Evolutionary conservation across 768 basidiomycete genomes (phyloP), one percentile per base, ranked within the genome.

Genomic region (Candolleomyces aberdarensis): DNA sequence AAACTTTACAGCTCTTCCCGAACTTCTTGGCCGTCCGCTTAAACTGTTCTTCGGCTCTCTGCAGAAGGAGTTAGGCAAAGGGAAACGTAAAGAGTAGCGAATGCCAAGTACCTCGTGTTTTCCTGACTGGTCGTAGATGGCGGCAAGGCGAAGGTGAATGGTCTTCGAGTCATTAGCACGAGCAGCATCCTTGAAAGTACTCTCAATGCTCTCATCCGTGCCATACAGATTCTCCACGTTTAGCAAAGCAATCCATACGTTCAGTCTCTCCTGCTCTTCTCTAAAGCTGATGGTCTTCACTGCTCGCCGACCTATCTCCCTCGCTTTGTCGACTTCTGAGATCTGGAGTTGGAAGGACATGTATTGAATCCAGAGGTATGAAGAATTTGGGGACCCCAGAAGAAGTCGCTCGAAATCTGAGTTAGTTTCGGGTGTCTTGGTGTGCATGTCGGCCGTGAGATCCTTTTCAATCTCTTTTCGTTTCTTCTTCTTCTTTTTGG

Each of bases 341-440:
- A 99, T 83, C 65, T 94, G 94, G 11, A 98, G 80, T 68, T 96
- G 94, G 85, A 98, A 96, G 9, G 97, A 96, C 94, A 99, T 98
- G 73, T 95, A 99, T 72, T 98, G 96, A 61, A 99, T 88, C 97
- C 97, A 99, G 39, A 98, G 82, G 75, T 91, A 97, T 0, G 97
- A 98, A 7, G 96, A 98, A 71, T 97, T 94, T 1, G 97, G 96
- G 0, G 96, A 95, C 31, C 93, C 92, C 43, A 98, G 81, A 50
- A 99, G 83, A 40, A 92, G 76, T 13, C 97, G 86, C 73, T 99
- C 97, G 67, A 98, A 99, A 72, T 99, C 96, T 36, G 90, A 85
- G 62, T 89, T 92, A 1, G 97, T 97, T 70, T 94, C 92, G 1
- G 97, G 97, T 20, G 80, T 80, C 66, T 87, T 89, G 43, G 82